Evolutionary conservation across 2,329 filamentous ascomycete species (phyloP), one percentile per base, ranked within the genome.

Genomic region (Dactylellina haptotyla): DNA sequence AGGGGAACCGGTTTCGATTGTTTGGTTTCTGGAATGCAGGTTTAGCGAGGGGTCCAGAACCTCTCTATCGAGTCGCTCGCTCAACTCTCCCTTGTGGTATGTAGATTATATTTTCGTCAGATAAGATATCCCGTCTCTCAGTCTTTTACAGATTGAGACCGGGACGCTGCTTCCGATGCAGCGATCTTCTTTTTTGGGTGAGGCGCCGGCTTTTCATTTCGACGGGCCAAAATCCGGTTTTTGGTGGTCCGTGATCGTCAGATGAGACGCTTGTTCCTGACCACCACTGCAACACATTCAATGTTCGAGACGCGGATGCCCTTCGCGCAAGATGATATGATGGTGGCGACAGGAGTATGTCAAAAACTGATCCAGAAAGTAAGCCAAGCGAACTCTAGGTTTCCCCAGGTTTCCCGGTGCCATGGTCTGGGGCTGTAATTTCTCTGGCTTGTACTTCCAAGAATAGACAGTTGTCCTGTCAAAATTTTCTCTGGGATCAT

Each of bases 151-250:
- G 23, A 53, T 34, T 9, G 16, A 48, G 45, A 53, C 56, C 64
- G 64, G 64, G 50, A 69, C 28, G 46, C 20, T 30, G 32, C 34
- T 69, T 61, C 64, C 64, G 64, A 46, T 61, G 64, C 64, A 53
- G 46, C 20, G 64, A 69, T 69, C 64, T 53, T 61, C 64, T 26
- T 58, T 45, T 12, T 37, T 14, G 20, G 23, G 25, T 32, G n/a
- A 34, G 18, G 26, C 41, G 37, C 18, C 37, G 37, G 18, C n/a
- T n/a, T 45, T 46, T 46, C 23, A 16, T 8, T 34, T 46, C 4
- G 39, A 39, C 12, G 56, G 43, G 16, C 30, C 4, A 30, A 53
- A 69, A 69, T 69, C 64, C 56, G 46, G 64, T 69, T 69, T n/a
- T 62, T 30, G 34, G 43, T 23, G 20, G 25, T 23, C 30, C 34